A percentile compares a stretch with the other conserved stretches of the same genome.
phyloP scores from a whole-genome alignment of 2,329 filamentous ascomycete species.

The Aspergillus sp. region DNA sequence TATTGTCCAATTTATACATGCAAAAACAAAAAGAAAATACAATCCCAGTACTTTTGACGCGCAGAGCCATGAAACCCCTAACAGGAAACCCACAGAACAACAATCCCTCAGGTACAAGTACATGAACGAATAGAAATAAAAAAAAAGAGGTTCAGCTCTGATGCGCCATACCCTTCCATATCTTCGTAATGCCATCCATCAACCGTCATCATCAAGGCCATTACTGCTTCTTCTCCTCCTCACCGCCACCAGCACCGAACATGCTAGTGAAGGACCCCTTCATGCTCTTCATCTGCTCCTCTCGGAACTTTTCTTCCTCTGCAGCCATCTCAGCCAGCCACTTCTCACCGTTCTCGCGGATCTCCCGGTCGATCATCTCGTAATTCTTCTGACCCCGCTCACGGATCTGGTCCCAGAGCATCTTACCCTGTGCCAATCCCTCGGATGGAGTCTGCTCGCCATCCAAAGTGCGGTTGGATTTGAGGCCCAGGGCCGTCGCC shows the following conservation, averaged over 20 bases:
- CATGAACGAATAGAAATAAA: slow-evolving; percentile 10
- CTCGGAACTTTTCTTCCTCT: slow-evolving; percentile 78
- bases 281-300: slow-evolving; percentile 89
- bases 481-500: slow-evolving; percentile 69
- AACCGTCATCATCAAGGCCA: neutral
- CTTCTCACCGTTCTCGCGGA: slow-evolving; percentile 86
- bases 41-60: neutral
- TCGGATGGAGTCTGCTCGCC: slow-evolving; percentile 67
- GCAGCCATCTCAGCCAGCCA: slow-evolving; percentile 92
- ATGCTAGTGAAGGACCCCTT: slow-evolving; percentile 65
- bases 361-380: slow-evolving; percentile 80
- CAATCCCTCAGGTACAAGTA: slow-evolving; percentile 18
- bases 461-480: slow-evolving; percentile 55
- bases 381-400: slow-evolving; percentile 90
- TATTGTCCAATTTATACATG: neutral
- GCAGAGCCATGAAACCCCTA: neutral
- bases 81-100: slow-evolving; percentile 20
- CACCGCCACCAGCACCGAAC: slow-evolving; percentile 37
- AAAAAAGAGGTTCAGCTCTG: slow-evolving; percentile 4
- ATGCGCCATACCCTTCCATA: slow-evolving; percentile 4
- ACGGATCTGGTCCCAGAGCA: slow-evolving; percentile 89
- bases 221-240: slow-evolving; percentile 16
- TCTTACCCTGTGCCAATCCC: slow-evolving; percentile 85
- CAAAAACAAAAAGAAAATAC: neutral
- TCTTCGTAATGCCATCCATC: slow-evolving; percentile 2